Evolutionary conservation across 208 protist genomes (phyloP).

Genomic region (Leishmania tropica): DNA sequence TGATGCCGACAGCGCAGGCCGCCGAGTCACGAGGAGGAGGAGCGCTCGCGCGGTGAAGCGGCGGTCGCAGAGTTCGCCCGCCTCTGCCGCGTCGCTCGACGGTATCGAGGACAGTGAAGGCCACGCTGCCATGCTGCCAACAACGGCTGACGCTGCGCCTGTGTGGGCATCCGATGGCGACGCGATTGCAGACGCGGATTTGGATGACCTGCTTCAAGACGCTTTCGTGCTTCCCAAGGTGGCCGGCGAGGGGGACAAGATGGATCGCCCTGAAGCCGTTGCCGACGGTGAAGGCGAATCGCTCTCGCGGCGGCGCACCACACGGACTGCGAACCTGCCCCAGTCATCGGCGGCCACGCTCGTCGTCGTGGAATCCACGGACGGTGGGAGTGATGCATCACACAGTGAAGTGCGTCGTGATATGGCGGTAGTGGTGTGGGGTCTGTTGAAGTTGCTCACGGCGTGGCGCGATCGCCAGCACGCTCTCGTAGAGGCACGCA

Average conservation of each 20-base stretch:
- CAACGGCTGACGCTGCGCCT: background rate
- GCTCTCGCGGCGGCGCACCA: background rate
- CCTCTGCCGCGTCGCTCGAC: background rate
- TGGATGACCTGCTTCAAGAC: background rate
- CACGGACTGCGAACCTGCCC: background rate
- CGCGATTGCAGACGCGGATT: background rate
- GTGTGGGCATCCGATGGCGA: background rate
- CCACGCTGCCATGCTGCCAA: background rate
- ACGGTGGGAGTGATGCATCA: background rate
- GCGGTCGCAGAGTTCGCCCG: background rate
- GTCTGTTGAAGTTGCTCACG: conserved; percentile 10
- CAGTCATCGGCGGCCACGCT: background rate
- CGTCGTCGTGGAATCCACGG: background rate
- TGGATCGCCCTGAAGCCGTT: background rate
- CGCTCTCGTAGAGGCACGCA: background rate
- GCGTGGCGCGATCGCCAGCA: conserved; percentile 23
- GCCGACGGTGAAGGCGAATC: background rate
- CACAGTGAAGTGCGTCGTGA: background rate
- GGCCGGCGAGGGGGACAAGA: background rate
- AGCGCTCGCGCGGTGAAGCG: background rate
- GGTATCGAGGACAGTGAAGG: background rate
- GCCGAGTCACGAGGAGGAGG: background rate
- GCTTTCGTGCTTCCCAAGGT: background rate
- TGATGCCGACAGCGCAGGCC: background rate
- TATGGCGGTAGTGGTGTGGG: background rate